phyloP scores from a whole-genome alignment of 1,139 yeast species.

The Spencermartinsiella ligniputridi region DNA sequence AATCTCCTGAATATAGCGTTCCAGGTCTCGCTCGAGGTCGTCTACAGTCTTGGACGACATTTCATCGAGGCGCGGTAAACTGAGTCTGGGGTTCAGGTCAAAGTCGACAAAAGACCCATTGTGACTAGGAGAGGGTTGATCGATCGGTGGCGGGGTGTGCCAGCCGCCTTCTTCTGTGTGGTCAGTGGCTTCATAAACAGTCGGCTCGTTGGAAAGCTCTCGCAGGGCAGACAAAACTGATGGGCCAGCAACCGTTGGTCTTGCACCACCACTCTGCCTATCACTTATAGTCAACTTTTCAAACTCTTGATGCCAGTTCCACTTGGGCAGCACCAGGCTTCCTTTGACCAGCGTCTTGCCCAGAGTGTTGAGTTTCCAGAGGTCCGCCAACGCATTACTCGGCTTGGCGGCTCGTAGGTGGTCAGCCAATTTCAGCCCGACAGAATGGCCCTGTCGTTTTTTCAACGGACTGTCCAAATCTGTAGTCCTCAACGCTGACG shows the following conservation, averaged over 20 bases:
- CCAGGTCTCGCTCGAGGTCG: constrained; percentile 24
- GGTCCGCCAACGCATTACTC: not conserved
- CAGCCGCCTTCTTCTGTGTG: not conserved
- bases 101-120: constrained; percentile 30
- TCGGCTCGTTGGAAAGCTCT: constrained; percentile 5
- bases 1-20: constrained; percentile 24
- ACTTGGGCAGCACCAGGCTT: not conserved
- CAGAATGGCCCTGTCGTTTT: not conserved
- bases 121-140: constrained; percentile 12
- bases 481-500: not conserved
- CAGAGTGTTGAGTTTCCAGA: not conserved
- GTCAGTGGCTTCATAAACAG: constrained; percentile 1
- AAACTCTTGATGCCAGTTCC: not conserved
- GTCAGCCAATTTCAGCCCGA: not conserved
- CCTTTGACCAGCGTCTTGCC: not conserved
- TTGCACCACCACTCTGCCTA: not conserved
- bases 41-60: constrained; percentile 26
- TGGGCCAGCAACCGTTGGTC: constrained; percentile 4
- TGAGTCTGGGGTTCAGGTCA: constrained; percentile 30
- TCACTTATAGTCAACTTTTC: not conserved
- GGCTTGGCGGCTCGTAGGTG: not conserved
- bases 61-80: constrained; percentile 25
- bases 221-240: not conserved
- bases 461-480: not conserved
- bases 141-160: constrained; percentile 6